Conservation (phyloP, 306 rosid species). For the Datisca glomerata region DNA sequence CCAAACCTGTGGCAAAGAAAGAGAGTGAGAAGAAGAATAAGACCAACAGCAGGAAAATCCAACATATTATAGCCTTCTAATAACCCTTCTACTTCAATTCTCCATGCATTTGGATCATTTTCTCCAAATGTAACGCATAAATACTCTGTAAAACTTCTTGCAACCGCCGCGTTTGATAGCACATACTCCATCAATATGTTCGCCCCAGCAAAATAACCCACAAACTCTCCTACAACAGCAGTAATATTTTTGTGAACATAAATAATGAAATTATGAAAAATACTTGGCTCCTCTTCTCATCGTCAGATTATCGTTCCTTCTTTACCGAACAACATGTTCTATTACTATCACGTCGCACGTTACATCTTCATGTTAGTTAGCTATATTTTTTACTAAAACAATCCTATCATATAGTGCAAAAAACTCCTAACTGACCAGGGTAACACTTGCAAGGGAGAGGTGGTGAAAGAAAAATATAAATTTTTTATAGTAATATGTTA, state of each 20-base stretch:
- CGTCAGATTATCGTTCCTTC: no score
- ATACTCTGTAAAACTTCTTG: constrained; percentile 82
- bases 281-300: no score
- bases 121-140: constrained; percentile 48
- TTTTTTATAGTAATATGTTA: no score
- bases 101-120: constrained; percentile 53
- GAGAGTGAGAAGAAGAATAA: constrained; percentile 77
- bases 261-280: neutral
- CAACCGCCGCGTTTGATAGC: constrained; percentile 83
- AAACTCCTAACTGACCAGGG: no score
- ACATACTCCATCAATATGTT: constrained; percentile 90
- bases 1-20: constrained; percentile 78
- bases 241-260: neutral
- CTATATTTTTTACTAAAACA: no score
- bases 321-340: no score
- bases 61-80: constrained; percentile 48
- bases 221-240: constrained; percentile 65
- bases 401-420: no score
- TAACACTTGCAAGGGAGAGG: neutral
- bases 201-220: constrained; percentile 93
- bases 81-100: constrained; percentile 62
- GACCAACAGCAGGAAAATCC: constrained; percentile 91
- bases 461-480: neutral
- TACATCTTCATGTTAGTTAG: no score
- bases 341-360: no score